These are phyloP conservation scores for Cunninghamia lanceolata DNA, from an alignment of 75 land plant genomes.

Conservation along the genomic window DNA sequence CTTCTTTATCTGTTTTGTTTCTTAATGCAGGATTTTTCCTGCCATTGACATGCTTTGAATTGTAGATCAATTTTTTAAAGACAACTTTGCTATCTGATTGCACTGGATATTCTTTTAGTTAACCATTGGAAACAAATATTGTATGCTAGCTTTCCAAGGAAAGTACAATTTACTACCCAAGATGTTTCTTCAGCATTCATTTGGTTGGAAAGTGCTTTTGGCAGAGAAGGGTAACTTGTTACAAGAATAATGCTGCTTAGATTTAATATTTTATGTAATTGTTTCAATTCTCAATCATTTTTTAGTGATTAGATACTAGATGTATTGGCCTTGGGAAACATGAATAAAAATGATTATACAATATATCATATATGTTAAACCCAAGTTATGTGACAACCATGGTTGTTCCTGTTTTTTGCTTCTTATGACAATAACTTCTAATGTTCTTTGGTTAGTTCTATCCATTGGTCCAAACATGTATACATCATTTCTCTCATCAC, in stretches of 20 bases:
- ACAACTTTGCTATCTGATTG: not conserved
- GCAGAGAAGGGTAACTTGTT: not conserved
- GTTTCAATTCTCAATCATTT: not conserved
- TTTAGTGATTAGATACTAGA: not conserved
- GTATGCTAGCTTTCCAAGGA: not conserved
- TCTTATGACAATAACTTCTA: not conserved
- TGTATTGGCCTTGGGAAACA: not conserved
- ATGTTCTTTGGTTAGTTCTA: not conserved
- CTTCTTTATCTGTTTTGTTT: not conserved
- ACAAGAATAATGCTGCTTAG: not conserved
- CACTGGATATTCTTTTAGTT: not conserved
- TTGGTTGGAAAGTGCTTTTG: not conserved
- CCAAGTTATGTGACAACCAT: not conserved
- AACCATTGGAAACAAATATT: not conserved
- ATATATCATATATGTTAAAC: not conserved
- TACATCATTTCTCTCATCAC: not conserved
- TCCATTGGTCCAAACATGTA: not conserved
- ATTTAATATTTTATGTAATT: not conserved
- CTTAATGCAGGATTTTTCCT: not conserved
- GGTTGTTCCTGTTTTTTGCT: not conserved
- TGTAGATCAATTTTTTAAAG: not conserved
- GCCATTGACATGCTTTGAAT: not conserved
- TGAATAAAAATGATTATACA: not conserved
- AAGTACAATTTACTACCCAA: too few species aligned
- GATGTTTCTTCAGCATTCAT: not conserved